A percentile compares a stretch with the other conserved stretches of the same genome.
Evolutionary conservation across 2,329 filamentous ascomycete species (phyloP).

Genomic region (Hypoxylon sp.): DNA sequence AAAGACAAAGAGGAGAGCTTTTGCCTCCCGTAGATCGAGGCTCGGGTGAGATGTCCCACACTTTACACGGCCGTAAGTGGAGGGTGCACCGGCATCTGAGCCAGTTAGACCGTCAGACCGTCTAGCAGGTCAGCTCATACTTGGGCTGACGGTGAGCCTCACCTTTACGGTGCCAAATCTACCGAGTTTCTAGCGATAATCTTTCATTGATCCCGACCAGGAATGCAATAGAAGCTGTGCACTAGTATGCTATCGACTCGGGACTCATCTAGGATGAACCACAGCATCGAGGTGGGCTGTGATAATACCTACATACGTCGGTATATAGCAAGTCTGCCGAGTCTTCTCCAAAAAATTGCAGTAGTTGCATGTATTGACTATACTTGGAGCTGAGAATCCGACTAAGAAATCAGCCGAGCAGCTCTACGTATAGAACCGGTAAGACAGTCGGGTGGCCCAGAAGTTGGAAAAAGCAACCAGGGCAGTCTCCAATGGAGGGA

Average conservation of each 20-base stretch:
- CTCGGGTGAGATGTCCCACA: slow-evolving; percentile 36
- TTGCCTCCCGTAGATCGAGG: slow-evolving; percentile 37
- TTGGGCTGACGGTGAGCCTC: slow-evolving; percentile 28
- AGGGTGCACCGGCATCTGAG: slow-evolving; percentile 20
- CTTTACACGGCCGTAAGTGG: slow-evolving; percentile 13
- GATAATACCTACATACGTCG: background rate
- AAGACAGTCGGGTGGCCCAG: background rate
- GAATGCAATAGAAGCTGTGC: background rate
- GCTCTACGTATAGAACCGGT: background rate
- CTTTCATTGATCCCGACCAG: background rate
- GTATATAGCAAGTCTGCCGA: slow-evolving; percentile 5
- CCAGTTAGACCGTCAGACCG: slow-evolving; percentile 15
- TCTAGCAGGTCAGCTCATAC: slow-evolving; percentile 27
- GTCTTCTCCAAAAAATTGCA: background rate
- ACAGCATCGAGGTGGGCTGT: background rate
- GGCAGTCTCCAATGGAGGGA: slow-evolving; percentile 21
- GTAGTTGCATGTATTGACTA: background rate
- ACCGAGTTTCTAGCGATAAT: background rate
- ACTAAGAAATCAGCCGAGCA: slow-evolving; percentile 12
- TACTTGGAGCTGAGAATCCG: slow-evolving; percentile 24
- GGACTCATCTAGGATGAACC: background rate
- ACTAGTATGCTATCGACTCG: background rate
- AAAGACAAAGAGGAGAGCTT: slow-evolving; percentile 30
- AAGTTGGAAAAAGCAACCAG: slow-evolving; percentile 20
- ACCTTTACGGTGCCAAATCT: slow-evolving; percentile 3